Evolutionary conservation across 768 basidiomycete species (phyloP), one percentile per base, ranked within the genome.

Genomic region (Sutorius australiensis): DNA sequence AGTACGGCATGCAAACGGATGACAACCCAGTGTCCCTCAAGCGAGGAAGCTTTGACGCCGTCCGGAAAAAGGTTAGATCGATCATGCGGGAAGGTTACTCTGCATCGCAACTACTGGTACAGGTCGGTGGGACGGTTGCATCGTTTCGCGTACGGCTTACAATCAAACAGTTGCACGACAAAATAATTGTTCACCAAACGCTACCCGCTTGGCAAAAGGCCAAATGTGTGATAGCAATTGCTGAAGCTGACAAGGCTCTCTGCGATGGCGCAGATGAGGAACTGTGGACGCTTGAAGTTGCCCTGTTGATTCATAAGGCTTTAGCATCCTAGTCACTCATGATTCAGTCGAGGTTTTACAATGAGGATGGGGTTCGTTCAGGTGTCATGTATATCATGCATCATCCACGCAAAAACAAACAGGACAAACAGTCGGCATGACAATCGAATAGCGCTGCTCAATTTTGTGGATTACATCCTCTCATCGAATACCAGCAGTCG

Each of bases 191-290:
- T n/a, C 86, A 98, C 68, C 89, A 89, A 5, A 84, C 84, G 1
- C 72, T 99, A 48, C 81, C 83, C 14, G 83, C 87, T 19, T 80
- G 83, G 24, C 87, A 91, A 55, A 98, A 98, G 67, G 81, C 90
- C 12, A 71, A 72, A 30, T 88, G 89, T 55, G 90, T 89, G 3
- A 75, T 97, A 17, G 83, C 83, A 4, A 86, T 99, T 58, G 97
- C 92, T 3, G 93, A 97, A 67, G 92, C 92, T 27, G 97, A 99
- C 72, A 98, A 98, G 69, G 92, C 91, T 0, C 73, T 99, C 21
- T 92, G 89, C 60, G 95, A 98, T 57, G 97, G 97, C 1, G 94
- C 91, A 14, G 97, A 99, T 63, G 97, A 99, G 70, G 97, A 98
- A 68, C 73, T 99, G 21, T 97, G 95, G 86, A 82, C 91, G 31